A percentile compares a stretch with the other conserved stretches of the same genome.
phyloP scores from a whole-genome alignment of 192 early-diverging fungal species.

The Linnemannia zychae region DNA sequence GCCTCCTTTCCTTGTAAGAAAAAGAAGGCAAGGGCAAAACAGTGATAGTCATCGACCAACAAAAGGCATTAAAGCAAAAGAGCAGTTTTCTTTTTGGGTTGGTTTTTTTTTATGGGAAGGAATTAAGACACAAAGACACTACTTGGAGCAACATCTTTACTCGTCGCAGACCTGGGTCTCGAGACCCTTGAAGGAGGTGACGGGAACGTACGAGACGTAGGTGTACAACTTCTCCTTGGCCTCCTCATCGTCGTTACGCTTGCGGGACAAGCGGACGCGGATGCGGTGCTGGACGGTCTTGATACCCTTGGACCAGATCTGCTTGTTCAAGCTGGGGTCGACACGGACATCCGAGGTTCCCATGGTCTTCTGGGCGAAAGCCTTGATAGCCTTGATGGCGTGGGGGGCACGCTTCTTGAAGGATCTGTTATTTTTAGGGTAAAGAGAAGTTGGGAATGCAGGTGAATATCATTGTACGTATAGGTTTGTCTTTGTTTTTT shows the following conservation, averaged over 20 bases:
- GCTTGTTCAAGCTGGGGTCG: slow-evolving; percentile 96
- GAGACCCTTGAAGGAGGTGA: slow-evolving; percentile 92
- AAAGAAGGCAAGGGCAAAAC: background rate
- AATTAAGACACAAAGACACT: slow-evolving; percentile 21
- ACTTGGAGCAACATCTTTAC: slow-evolving; percentile 22
- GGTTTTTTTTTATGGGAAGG: slow-evolving; percentile 1
- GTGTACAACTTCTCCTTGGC: slow-evolving; percentile 99
- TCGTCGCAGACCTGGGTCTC: slow-evolving; percentile 78
- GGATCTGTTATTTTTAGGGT: slow-evolving; percentile 62
- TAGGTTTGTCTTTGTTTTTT: no score
- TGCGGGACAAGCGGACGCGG: slow-evolving; percentile 94
- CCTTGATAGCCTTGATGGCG: slow-evolving; percentile 93
- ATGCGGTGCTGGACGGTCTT: slow-evolving; percentile 96
- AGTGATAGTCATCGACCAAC: background rate
- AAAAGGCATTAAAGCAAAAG: background rate
- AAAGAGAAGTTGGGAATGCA: background rate
- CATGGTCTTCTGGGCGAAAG: slow-evolving; percentile 94
- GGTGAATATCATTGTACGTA: background rate
- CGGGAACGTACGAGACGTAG: slow-evolving; percentile 89
- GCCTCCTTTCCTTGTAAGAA: no score
- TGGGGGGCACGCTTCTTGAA: slow-evolving; percentile 99
- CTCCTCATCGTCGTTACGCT: slow-evolving; percentile 97
- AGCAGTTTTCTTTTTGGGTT: background rate
- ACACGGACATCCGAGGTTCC: slow-evolving; percentile 97
- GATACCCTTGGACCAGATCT: slow-evolving; percentile 93